phyloP scores from a whole-genome alignment of 2,329 filamentous ascomycete species.

The Verticillium nonalfalfae region DNA sequence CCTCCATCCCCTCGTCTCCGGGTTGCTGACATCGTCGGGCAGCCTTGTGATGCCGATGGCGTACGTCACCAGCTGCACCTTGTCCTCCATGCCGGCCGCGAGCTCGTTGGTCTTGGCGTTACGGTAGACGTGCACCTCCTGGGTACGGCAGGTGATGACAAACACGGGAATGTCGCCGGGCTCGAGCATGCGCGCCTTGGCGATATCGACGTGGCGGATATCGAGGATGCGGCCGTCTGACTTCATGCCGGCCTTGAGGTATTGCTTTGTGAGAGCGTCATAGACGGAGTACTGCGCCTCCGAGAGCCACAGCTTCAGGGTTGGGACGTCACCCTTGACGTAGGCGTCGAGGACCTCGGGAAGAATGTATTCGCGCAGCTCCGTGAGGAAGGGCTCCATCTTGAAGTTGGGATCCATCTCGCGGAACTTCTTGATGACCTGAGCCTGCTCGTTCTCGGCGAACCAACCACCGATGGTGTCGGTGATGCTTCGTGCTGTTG shows the following conservation, averaged over 20 bases:
- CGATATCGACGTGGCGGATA: constrained; percentile 87
- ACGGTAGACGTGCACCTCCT: constrained; percentile 95
- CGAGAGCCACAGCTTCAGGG: constrained; percentile 89
- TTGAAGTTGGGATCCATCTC: constrained; percentile 94
- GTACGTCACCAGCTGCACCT: constrained; percentile 96
- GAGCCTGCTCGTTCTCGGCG: constrained; percentile 94
- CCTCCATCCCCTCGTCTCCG: constrained; percentile 93
- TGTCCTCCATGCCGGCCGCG: constrained; percentile 96
- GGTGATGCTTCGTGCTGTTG: constrained; percentile 87
- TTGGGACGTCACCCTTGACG: constrained; percentile 90
- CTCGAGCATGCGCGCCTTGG: constrained; percentile 73
- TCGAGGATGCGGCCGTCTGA: constrained; percentile 94
- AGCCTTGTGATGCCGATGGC: constrained; percentile 93
- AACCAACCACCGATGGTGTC: constrained; percentile 94
- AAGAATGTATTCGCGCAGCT: constrained; percentile 95
- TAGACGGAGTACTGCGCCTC: constrained; percentile 97
- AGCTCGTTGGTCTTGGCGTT: constrained; percentile 86
- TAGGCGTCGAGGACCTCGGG: constrained; percentile 97
- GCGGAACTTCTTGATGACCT: constrained; percentile 96
- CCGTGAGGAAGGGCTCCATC: constrained; percentile 87
- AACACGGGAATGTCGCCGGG: constrained; percentile 90
- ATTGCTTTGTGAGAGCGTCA: constrained; percentile 93
- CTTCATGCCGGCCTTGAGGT: constrained; percentile 86
- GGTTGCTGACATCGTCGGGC: constrained; percentile 93
- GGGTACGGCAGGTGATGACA: constrained; percentile 91